Conservation (phyloP, 768 basidiomycete species). For the Tricholoma sp. region DNA sequence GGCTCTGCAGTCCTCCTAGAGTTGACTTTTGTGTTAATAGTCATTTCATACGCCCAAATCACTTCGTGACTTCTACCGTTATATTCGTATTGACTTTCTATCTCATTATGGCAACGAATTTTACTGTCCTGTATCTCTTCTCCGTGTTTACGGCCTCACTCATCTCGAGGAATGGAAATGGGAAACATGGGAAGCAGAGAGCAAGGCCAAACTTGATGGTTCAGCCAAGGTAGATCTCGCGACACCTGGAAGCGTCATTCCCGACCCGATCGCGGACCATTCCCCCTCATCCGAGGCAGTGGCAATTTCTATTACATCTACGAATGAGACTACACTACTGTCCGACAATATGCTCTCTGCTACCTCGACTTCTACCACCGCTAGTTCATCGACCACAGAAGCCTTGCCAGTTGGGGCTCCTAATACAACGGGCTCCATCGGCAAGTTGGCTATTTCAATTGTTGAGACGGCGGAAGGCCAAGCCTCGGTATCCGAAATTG, state of each 20-base stretch:
- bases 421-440: neutral
- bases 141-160: constrained; percentile 92
- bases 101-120: constrained; percentile 93
- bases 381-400: neutral
- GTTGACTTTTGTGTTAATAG: constrained; percentile 25
- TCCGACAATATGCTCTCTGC: neutral
- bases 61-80: constrained; percentile 84
- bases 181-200: constrained; percentile 77
- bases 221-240: constrained; percentile 21
- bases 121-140: constrained; percentile 90
- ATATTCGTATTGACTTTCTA: constrained; percentile 89
- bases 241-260: neutral
- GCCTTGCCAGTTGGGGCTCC: neutral
- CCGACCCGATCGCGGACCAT: neutral
- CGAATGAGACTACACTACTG: neutral
- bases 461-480: neutral
- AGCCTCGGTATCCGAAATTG: neutral
- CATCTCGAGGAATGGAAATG: constrained; percentile 96
- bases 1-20: neutral
- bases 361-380: neutral
- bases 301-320: neutral
- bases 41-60: constrained; percentile 76
- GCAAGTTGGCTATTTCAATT: neutral
- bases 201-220: constrained; percentile 41
- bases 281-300: neutral